A percentile compares a stretch with the other conserved stretches of the same genome.
Conservation (phyloP, 768 basidiomycete genomes). For the Sporobolomyces phaffii region DNA sequence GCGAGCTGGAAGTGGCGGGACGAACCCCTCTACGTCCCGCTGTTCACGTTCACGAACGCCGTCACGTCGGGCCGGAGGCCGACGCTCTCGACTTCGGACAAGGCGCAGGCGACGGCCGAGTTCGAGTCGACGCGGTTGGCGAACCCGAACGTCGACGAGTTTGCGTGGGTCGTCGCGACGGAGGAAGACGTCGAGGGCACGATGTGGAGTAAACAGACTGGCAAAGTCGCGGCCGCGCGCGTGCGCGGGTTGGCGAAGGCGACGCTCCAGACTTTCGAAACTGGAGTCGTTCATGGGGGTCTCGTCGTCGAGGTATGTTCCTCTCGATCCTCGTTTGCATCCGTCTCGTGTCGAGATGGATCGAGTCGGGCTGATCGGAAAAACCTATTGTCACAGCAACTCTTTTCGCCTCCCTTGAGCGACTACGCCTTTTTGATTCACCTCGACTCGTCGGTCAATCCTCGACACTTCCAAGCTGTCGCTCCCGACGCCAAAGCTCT, state of each 20-base stretch:
- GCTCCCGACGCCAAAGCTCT: constrained; percentile 54
- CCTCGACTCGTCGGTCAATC: constrained; percentile 59
- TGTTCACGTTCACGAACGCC: constrained; percentile 53
- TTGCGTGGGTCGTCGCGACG: constrained; percentile 71
- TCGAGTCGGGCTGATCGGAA: too few species aligned
- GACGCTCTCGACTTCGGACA: constrained; percentile 45
- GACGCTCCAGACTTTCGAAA: constrained; percentile 58
- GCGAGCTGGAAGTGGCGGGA: constrained; percentile 63
- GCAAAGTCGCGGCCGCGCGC: constrained; percentile 66
- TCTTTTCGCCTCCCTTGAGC: constrained; percentile 74
- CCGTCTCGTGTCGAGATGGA: too few species aligned
- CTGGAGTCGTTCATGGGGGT: constrained; percentile 52
- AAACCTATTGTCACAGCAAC: constrained; percentile 60
- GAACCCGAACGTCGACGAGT: constrained; percentile 48
- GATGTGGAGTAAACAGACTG: constrained; percentile 67
- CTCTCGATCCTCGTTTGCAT: too few species aligned
- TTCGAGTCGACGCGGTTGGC: constrained; percentile 45
- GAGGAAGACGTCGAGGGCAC: constrained; percentile 67
- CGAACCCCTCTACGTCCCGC: constrained; percentile 62
- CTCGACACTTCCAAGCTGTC: constrained; percentile 70
- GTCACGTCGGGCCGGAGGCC: constrained; percentile 38
- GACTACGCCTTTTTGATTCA: constrained; percentile 83
- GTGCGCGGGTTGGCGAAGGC: constrained; percentile 68
- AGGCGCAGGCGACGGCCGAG: constrained; percentile 43
- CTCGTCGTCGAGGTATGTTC: constrained; percentile 59